Conservation (phyloP, 2,329 filamentous ascomycete species). For the Beauveria sp. region DNA sequence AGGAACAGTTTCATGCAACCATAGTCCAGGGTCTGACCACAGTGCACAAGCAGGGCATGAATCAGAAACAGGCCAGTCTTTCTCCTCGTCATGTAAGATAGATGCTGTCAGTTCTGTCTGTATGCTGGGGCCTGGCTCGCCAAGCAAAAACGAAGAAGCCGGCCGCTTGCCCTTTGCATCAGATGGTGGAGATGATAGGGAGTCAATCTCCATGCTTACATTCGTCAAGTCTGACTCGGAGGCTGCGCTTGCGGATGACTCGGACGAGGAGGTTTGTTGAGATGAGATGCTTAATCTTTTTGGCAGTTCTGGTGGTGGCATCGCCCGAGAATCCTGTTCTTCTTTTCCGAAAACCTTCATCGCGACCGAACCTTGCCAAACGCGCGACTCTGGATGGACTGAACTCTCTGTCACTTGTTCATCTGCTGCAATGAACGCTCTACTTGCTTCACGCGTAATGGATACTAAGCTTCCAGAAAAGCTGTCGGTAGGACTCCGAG, state of each 20-base stretch:
- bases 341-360: background rate
- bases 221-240: background rate
- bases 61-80: background rate
- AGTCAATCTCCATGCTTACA: background rate
- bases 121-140: background rate
- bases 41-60: background rate
- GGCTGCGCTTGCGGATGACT: background rate
- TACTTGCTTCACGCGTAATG: background rate
- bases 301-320: background rate
- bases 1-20: background rate
- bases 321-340: background rate
- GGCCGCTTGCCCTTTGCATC: background rate
- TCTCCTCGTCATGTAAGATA: background rate
- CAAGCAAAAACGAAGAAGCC: background rate
- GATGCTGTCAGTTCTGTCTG: background rate
- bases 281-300: background rate
- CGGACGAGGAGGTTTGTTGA: background rate
- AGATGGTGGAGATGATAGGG: background rate
- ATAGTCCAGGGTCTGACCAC: background rate
- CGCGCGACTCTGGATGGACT: background rate
- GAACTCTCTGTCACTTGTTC: background rate
- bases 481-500: background rate
- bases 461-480: background rate
- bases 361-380: background rate
- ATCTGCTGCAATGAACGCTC: background rate